Conservation (phyloP, 176 grass and related monocot genomes). For the Bonia amplexicaulis region DNA sequence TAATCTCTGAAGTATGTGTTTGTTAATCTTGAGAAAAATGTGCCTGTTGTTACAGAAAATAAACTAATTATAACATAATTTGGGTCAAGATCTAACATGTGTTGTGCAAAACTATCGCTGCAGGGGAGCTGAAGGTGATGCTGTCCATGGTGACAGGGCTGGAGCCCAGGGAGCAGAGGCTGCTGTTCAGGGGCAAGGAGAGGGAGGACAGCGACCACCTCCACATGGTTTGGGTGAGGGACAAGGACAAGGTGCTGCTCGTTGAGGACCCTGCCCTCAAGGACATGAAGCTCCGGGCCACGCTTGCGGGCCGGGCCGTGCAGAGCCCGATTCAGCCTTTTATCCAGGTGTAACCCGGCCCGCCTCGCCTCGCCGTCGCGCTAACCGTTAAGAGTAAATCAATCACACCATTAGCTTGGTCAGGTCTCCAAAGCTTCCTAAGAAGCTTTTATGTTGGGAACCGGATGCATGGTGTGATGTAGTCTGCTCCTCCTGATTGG, state of each 20-base stretch:
- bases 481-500: neutral
- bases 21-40: neutral
- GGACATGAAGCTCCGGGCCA: conserved; percentile 61
- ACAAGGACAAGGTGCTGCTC: conserved; percentile 82
- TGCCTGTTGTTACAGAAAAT: neutral
- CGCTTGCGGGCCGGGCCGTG: neutral
- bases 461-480: neutral
- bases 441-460: neutral
- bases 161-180: conserved; percentile 74
- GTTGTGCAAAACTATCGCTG: neutral
- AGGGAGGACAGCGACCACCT: conserved; percentile 78
- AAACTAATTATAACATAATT: neutral
- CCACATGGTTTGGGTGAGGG: conserved; percentile 89
- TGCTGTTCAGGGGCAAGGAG: conserved; percentile 90
- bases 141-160: conserved; percentile 68
- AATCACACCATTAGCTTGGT: neutral
- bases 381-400: conserved; percentile 21
- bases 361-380: accelerated
- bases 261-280: conserved; percentile 82
- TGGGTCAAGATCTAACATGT: neutral
- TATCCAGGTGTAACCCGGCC: conserved; percentile 6
- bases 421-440: neutral
- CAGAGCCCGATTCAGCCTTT: conserved; percentile 3
- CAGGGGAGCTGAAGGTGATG: conserved; percentile 72
- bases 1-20: neutral